Evolutionary conservation across 2,329 filamentous ascomycete species (phyloP).

Genomic region (Fusarium sp.): DNA sequence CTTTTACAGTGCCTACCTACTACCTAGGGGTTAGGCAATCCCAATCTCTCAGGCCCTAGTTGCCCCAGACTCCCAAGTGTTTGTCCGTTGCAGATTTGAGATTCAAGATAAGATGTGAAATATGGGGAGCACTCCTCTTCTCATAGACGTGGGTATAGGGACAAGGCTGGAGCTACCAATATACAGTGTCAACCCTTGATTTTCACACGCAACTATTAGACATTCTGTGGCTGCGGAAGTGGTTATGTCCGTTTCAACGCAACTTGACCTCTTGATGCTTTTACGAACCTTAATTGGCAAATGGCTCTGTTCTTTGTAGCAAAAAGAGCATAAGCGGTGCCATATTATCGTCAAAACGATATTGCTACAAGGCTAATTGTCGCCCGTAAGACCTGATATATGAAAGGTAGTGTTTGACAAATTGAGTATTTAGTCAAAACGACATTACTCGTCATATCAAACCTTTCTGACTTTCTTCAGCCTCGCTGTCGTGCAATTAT

Average conservation of each 20-base stretch:
- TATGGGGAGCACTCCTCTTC: conserved; percentile 16
- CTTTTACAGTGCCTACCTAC: neutral
- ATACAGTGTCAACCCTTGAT: conserved; percentile 16
- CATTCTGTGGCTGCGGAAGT: neutral
- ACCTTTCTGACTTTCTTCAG: neutral
- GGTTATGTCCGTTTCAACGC: neutral
- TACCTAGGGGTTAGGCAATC: conserved; percentile 14
- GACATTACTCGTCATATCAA: conserved; percentile 20
- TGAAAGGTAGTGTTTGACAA: neutral
- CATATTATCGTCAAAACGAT: neutral
- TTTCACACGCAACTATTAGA: conserved; percentile 11
- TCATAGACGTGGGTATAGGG: conserved; percentile 12
- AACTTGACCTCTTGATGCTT: neutral
- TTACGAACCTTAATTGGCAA: neutral
- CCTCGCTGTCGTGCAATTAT: neutral
- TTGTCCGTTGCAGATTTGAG: conserved; percentile 1
- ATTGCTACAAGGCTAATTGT: neutral
- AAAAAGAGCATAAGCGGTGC: neutral
- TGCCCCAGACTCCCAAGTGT: conserved; percentile 23
- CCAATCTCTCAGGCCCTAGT: conserved; percentile 32
- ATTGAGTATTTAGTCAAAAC: conserved; percentile 9
- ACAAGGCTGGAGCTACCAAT: conserved; percentile 10
- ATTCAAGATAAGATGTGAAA: conserved; percentile 25
- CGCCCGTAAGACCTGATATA: neutral
- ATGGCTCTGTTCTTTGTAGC: neutral